These are phyloP conservation scores for Pythium brassicae DNA, from an alignment of 352 stramenopile genomes.

Conservation along the genomic window DNA sequence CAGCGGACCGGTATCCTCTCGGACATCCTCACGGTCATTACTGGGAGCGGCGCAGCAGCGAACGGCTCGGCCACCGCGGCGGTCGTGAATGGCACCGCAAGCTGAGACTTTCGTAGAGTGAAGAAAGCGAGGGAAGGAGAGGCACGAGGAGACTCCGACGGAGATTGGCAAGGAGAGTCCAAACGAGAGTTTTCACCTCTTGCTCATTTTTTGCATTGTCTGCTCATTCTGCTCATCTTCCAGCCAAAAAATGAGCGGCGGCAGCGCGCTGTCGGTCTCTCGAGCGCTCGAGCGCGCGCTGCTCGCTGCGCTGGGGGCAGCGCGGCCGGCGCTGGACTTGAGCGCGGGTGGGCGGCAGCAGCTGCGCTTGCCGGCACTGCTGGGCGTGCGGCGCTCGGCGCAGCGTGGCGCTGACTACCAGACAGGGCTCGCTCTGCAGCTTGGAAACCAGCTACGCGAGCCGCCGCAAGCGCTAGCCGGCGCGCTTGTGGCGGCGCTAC, in stretches of 20 bases:
- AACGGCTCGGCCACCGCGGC: neutral
- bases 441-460: conserved; percentile 41
- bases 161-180: no score
- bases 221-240: no score
- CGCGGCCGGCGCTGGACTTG: conserved; percentile 28
- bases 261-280: conserved; percentile 37
- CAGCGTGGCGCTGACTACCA: conserved; percentile 74
- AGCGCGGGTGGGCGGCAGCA: conserved; percentile 8
- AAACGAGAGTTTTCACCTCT: neutral
- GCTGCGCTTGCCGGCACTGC: conserved; percentile 22
- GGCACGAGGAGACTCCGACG: neutral
- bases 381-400: conserved; percentile 64
- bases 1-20: conserved; percentile 56
- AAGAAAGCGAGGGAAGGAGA: neutral
- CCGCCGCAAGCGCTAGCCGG: conserved; percentile 38
- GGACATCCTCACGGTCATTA: conserved; percentile 14
- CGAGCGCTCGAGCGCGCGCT: conserved; percentile 45
- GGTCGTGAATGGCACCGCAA: neutral
- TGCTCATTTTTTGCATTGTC: neutral
- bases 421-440: conserved; percentile 57
- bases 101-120: neutral
- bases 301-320: conserved; percentile 28
- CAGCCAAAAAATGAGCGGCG: conserved; percentile 12
- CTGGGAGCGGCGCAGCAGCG: no score
- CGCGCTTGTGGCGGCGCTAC: conserved; percentile 20